A percentile compares a stretch with the other conserved stretches of the same genome.
These are phyloP conservation scores for Ceratobasidium sp. DNA, from an alignment of 1,284 basidiomycete species.

Conservation along the genomic window DNA sequence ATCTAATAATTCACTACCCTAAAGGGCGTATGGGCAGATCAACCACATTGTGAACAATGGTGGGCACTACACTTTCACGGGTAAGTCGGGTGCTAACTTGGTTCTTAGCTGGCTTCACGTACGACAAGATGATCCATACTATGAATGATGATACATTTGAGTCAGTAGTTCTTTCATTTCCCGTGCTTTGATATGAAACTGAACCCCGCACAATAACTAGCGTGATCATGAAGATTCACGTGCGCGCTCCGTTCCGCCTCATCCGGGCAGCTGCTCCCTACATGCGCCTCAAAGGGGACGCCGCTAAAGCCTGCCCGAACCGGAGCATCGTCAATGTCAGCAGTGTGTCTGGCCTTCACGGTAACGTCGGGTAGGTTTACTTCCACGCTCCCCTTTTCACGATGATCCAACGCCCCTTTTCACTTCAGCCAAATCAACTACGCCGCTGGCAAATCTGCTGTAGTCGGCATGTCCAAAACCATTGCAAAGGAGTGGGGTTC, in stretches of 20 bases:
- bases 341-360: constrained; percentile 80
- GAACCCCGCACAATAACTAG: neutral
- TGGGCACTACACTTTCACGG: constrained; percentile 51
- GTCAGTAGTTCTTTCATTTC: constrained; percentile 12
- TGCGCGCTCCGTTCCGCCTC: constrained; percentile 85
- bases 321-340: constrained; percentile 82
- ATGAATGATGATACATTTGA: constrained; percentile 85
- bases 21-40: constrained; percentile 79
- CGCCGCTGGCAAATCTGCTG: constrained; percentile 78
- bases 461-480: constrained; percentile 83
- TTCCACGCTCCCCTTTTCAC: neutral
- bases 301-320: constrained; percentile 62
- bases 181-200: neutral
- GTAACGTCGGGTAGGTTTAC: constrained; percentile 59
- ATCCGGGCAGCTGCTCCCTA: constrained; percentile 85
- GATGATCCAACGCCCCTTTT: neutral
- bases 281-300: constrained; percentile 77
- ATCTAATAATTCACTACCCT: constrained; percentile 14
- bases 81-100: constrained; percentile 27
- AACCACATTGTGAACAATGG: constrained; percentile 90
- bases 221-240: constrained; percentile 83
- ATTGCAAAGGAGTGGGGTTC: constrained; percentile 88
- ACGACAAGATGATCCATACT: constrained; percentile 63
- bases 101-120: constrained; percentile 79
- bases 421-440: constrained; percentile 85